phyloP scores from a whole-genome alignment of 129 eudicot species.

The Flaveria robusta region DNA sequence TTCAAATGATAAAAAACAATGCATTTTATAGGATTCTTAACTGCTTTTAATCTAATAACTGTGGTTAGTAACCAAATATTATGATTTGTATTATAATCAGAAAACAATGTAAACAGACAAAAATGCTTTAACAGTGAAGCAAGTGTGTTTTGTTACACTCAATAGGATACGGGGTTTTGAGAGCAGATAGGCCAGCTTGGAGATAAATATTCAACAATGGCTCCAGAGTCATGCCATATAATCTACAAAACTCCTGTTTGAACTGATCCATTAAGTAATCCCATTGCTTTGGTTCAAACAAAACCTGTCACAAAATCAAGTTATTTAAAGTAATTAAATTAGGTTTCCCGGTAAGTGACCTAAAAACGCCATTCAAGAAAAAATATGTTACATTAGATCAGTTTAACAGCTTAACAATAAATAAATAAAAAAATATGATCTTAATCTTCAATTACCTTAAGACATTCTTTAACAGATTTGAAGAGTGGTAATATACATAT shows the following conservation, averaged over 20 bases:
- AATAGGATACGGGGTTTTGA: slow-evolving; percentile 97
- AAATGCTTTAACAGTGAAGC: background rate
- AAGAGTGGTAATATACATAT: background rate
- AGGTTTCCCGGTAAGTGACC: background rate
- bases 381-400: background rate
- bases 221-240: slow-evolving; percentile 98
- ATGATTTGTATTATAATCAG: background rate
- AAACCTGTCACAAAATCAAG: slow-evolving; percentile 51
- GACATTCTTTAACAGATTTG: background rate
- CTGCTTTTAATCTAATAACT: background rate
- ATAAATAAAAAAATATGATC: background rate
- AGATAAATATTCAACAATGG: slow-evolving; percentile 93
- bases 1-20: background rate
- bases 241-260: slow-evolving; percentile 92
- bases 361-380: background rate
- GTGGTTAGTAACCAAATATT: background rate
- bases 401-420: background rate
- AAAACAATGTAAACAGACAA: background rate
- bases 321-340: background rate
- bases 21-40: background rate
- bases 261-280: slow-evolving; percentile 88
- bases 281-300: slow-evolving; percentile 96
- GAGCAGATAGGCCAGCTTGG: slow-evolving; percentile 96
- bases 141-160: background rate
- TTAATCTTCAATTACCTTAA: background rate